Conservation (phyloP, 2,329 filamentous ascomycete genomes). For the Calonectria crousiana region DNA sequence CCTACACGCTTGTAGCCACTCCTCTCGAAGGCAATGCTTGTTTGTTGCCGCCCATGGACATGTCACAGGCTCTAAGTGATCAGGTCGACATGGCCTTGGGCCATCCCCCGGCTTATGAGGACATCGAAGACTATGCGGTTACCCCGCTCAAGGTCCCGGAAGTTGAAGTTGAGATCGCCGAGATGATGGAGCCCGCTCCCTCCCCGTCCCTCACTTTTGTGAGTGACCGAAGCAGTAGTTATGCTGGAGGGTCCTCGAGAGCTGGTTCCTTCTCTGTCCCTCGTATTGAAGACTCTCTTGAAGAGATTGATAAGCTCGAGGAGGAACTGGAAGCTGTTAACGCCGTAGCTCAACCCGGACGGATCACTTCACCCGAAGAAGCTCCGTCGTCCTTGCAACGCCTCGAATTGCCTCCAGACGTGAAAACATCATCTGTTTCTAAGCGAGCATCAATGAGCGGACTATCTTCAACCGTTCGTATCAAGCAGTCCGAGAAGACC, state of each 20-base stretch:
- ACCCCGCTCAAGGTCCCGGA: constrained; percentile 47
- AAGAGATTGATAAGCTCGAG: constrained; percentile 71
- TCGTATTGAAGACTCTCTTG: constrained; percentile 74
- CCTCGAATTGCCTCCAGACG: constrained; percentile 34
- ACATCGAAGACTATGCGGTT: constrained; percentile 30
- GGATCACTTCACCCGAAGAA: constrained; percentile 47
- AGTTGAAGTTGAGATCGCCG: constrained; percentile 38
- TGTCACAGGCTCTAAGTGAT: constrained; percentile 24
- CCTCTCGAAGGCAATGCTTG: constrained; percentile 49
- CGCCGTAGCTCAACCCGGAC: constrained; percentile 52
- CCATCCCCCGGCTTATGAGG: constrained; percentile 42
- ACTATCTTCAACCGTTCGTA: constrained; percentile 55
- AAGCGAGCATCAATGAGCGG: constrained; percentile 48
- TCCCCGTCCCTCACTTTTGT: constrained; percentile 49
- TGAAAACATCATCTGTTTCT: constrained; percentile 23
- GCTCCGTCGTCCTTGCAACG: constrained; percentile 21
- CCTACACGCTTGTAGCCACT: constrained; percentile 62
- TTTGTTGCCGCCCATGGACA: constrained; percentile 31
- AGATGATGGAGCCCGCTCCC: constrained; percentile 47
- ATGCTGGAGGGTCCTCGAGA: constrained; percentile 49
- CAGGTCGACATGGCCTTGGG: constrained; percentile 40
- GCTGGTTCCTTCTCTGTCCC: constrained; percentile 51
- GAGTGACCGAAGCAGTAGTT: constrained; percentile 49
- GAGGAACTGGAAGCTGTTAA: constrained; percentile 70
- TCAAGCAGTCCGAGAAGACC: constrained; percentile 54